Percentiles rank a stretch among this genome's conserved stretches.
These are phyloP conservation scores for Xylariaceae sp. DNA, from an alignment of 2,329 filamentous ascomycete genomes.

Conservation along the genomic window DNA sequence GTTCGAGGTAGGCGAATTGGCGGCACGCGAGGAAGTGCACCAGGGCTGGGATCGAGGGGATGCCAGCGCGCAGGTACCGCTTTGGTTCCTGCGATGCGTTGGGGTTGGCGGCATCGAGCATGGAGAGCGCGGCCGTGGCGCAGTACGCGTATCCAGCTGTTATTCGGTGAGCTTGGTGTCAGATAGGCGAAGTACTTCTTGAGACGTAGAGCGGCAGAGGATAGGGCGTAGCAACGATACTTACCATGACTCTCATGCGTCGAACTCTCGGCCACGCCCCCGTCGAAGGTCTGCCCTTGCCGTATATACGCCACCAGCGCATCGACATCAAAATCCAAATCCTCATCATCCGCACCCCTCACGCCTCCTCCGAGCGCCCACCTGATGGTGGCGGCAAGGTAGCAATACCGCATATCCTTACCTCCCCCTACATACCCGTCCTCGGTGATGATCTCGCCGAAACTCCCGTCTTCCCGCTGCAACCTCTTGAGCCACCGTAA, in stretches of 20 bases:
- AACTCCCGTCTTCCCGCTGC: constrained; percentile 85
- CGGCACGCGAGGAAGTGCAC: constrained; percentile 63
- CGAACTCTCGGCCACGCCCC: constrained; percentile 77
- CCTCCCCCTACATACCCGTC: constrained; percentile 69
- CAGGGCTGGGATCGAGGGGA: constrained; percentile 42
- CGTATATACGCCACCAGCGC: constrained; percentile 71
- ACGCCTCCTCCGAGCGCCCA: constrained; percentile 76
- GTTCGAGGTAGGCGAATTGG: constrained; percentile 59
- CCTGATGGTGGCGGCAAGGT: constrained; percentile 77
- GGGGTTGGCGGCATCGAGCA: constrained; percentile 66
- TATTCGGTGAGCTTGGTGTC: constrained; percentile 7
- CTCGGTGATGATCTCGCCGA: constrained; percentile 77
- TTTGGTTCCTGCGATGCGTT: constrained; percentile 30
- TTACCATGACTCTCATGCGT: constrained; percentile 82
- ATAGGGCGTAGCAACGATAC: constrained; percentile 27
- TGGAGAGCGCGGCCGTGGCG: constrained; percentile 74
- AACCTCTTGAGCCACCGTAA: constrained; percentile 74
- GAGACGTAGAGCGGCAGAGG: too few relatives aligned
- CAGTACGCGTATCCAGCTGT: constrained; percentile 89
- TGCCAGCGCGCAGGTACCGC: constrained; percentile 43
- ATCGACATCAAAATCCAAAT: constrained; percentile 71
- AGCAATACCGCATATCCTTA: constrained; percentile 84
- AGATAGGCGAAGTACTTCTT: background rate
- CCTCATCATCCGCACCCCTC: constrained; percentile 52
- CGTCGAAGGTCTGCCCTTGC: constrained; percentile 76